Conservation (phyloP, 179 eudicot species). For the Actinidia arguta region DNA sequence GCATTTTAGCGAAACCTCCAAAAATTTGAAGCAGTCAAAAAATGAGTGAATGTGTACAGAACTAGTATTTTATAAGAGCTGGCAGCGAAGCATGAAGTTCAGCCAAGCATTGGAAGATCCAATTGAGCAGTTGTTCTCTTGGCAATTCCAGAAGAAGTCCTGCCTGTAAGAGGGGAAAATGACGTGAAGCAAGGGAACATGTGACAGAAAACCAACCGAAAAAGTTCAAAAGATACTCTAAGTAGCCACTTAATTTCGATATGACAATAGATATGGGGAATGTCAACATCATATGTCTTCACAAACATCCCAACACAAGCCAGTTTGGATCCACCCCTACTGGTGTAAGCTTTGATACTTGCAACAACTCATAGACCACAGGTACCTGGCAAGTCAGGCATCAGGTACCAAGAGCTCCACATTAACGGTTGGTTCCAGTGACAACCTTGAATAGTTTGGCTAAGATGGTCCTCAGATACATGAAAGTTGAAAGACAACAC, state of each 20-base stretch:
- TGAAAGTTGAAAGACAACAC: neutral
- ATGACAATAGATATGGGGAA: neutral
- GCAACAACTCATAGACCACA: neutral
- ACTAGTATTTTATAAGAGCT: constrained; percentile 78
- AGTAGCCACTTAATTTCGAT: constrained; percentile 1
- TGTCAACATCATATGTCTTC: neutral
- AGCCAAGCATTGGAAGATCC: constrained; percentile 90
- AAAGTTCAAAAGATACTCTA: neutral
- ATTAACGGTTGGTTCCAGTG: neutral
- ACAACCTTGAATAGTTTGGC: neutral
- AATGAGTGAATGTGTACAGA: neutral
- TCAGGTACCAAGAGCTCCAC: neutral
- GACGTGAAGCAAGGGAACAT: neutral
- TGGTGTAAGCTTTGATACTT: neutral
- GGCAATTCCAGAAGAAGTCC: constrained; percentile 89
- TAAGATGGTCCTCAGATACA: neutral
- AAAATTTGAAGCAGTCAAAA: neutral
- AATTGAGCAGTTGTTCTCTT: constrained; percentile 84
- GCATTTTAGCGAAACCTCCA: neutral
- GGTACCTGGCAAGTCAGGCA: neutral
- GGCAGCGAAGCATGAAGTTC: constrained; percentile 89
- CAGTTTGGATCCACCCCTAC: neutral
- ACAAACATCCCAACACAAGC: neutral
- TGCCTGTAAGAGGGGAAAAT: constrained; percentile 53
- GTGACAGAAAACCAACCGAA: neutral